These are phyloP conservation scores for Spatholobus suberectus DNA, from an alignment of 306 rosid genomes.

Conservation along the genomic window DNA sequence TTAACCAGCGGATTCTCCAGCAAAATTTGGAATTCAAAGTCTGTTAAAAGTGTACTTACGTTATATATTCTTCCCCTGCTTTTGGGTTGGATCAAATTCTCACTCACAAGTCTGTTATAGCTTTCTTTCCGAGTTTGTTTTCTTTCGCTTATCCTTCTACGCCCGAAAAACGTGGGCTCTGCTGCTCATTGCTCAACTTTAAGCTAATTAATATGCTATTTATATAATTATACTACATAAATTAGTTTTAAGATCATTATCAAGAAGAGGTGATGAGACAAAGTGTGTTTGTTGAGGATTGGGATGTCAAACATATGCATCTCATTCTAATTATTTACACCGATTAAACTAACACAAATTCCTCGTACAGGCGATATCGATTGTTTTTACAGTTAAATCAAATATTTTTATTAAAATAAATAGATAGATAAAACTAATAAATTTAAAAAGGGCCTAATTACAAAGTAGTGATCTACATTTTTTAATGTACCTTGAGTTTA, in stretches of 20 bases:
- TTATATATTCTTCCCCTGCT: not conserved
- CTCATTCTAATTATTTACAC: not conserved
- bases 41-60: not conserved
- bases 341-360: not conserved
- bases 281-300: not conserved
- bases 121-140: not conserved
- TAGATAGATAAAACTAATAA: not conserved
- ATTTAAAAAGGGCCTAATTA: not conserved
- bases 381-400: not conserved
- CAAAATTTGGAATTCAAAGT: slow-evolving; percentile 20
- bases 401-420: not conserved
- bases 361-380: no score
- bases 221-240: not conserved
- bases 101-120: not conserved
- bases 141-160: not conserved
- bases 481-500: not conserved
- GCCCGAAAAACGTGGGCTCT: not conserved
- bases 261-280: no score
- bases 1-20: slow-evolving; percentile 22
- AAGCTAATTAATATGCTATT: not conserved
- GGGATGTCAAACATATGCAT: not conserved
- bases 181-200: not conserved
- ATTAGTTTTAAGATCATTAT: not conserved
- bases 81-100: slow-evolving; percentile 1
- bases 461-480: not conserved